These are phyloP conservation scores for Erysimum cheiranthoides DNA, from an alignment of 345 rosid species.

Conservation along the genomic window DNA sequence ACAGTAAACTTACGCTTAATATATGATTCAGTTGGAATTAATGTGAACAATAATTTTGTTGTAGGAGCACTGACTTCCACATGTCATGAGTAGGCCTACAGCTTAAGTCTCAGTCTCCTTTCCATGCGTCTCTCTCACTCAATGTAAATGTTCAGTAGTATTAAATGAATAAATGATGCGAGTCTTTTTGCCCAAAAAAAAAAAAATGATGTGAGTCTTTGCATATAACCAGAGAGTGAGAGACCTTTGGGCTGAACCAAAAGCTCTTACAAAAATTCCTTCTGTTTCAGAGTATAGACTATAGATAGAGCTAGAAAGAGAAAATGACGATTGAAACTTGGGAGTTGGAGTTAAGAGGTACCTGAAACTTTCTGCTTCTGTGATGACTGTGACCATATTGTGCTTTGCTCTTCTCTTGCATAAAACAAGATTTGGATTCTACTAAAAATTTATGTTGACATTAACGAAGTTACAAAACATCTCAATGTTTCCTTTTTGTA, in stretches of 20 bases:
- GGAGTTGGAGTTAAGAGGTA: conserved; percentile 38
- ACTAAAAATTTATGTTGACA: neutral
- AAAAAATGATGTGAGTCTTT: conserved; percentile 25
- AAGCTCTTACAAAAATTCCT: conserved; percentile 39
- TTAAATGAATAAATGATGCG: conserved; percentile 42
- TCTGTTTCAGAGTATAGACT: conserved; percentile 32
- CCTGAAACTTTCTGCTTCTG: conserved; percentile 42
- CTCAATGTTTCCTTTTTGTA: neutral
- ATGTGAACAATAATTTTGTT: conserved; percentile 4
- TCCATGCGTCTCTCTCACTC: conserved; percentile 32
- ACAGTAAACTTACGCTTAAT: conserved; percentile 1
- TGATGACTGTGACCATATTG: conserved; percentile 44
- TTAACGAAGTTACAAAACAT: neutral
- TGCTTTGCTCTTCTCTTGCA: conserved; percentile 28
- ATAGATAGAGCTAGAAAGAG: neutral
- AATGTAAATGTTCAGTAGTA: conserved; percentile 21
- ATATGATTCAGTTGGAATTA: neutral
- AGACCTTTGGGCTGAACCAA: conserved; percentile 37
- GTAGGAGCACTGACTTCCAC: conserved; percentile 38
- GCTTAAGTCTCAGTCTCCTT: conserved; percentile 38
- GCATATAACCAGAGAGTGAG: conserved; percentile 33
- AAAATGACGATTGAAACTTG: conserved; percentile 31
- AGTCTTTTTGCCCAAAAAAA: too few relatives aligned
- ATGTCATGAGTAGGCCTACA: conserved; percentile 24
- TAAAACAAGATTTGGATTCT: conserved; percentile 1